Percentiles rank a stretch among this genome's conserved stretches.
Evolutionary conservation across 179 eudicot genomes (phyloP).

Genomic region (Nepenthes alata): DNA sequence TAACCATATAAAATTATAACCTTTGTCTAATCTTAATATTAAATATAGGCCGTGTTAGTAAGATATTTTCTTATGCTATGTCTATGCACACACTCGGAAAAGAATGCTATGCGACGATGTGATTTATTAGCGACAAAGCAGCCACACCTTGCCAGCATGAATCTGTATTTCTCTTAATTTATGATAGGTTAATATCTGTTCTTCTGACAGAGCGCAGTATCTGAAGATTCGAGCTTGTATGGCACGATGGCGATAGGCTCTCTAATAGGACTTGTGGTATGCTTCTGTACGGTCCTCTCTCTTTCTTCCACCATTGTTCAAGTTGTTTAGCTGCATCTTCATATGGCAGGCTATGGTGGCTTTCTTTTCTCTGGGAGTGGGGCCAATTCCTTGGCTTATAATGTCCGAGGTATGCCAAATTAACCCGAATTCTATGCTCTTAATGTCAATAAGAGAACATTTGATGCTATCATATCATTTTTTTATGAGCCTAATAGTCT

Average conservation of each 20-base stretch:
- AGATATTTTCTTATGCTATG: too few relatives aligned
- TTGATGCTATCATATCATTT: too few relatives aligned
- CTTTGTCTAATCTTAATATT: too few relatives aligned
- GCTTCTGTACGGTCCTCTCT: not conserved
- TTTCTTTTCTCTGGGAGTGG: constrained; percentile 61
- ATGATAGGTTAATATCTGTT: constrained; percentile 5
- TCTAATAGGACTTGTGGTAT: constrained; percentile 35
- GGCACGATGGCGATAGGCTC: constrained; percentile 19
- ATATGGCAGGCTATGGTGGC: constrained; percentile 28
- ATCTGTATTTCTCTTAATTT: constrained; percentile 2
- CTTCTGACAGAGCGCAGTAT: constrained; percentile 17
- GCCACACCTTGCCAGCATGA: not conserved
- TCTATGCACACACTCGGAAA: not conserved
- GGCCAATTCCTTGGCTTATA: constrained; percentile 78
- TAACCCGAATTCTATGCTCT: too few relatives aligned
- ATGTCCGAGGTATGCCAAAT: constrained; percentile 56
- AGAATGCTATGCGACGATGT: not conserved
- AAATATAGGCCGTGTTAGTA: too few relatives aligned
- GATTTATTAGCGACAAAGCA: not conserved
- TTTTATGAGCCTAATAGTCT: too few relatives aligned
- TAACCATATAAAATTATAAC: too few relatives aligned
- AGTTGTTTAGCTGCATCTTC: not conserved
- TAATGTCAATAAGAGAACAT: too few relatives aligned
- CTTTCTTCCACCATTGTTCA: not conserved
- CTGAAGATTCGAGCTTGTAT: constrained; percentile 20